Evolutionary conservation across 1,139 yeast genomes (phyloP), one percentile per base, ranked within the genome.

Genomic region (Geotrichum europaeum): DNA sequence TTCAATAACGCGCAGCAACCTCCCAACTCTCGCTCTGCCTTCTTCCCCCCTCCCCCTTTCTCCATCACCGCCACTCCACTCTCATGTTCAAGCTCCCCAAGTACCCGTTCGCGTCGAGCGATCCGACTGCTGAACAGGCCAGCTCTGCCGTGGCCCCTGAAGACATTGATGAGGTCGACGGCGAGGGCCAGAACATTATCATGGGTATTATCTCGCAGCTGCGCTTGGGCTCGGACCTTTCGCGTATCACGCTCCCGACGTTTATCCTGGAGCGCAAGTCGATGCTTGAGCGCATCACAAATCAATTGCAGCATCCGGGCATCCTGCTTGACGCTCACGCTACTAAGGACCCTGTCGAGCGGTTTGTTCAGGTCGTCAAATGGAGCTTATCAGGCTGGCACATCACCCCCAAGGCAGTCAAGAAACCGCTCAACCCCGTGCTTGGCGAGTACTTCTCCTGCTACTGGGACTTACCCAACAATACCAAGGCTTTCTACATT

Each of bases 371-470:
- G 55, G 85, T 94, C 10, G 84, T 88, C 51, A 84, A 85, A 68
- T 94, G 97, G 96, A 94, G 92, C 72, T 79, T 94, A 72, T 84
- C 97, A 1, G 91, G 96, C 56, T 94, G 98, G 98, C 98, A 94
- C 71, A 92, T 94, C 71, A 95, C 97, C 1, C 99, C 99, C 28
- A 94, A 92, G 72, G 99, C 98, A 0, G 99, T 94, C 13, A 94
- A 95, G 73, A 94, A 94, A 74, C 99, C 99, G 0, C 79, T 94
- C 68, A 94, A 94, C 69, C 99, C 99, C 0, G 91, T 95, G 6
- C 74, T 94, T 36, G 98, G 98, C 34, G 99, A 94, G 72, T 81
- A 86, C 66, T 94, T 90, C 72, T 81, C 89, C 20, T 87, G 97
- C 70, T 92, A 88, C 72, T 94, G 99, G 99, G 95, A 90, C 67